Conservation (phyloP, 352 stramenopile genomes). For the Phytophthora fragariae region DNA sequence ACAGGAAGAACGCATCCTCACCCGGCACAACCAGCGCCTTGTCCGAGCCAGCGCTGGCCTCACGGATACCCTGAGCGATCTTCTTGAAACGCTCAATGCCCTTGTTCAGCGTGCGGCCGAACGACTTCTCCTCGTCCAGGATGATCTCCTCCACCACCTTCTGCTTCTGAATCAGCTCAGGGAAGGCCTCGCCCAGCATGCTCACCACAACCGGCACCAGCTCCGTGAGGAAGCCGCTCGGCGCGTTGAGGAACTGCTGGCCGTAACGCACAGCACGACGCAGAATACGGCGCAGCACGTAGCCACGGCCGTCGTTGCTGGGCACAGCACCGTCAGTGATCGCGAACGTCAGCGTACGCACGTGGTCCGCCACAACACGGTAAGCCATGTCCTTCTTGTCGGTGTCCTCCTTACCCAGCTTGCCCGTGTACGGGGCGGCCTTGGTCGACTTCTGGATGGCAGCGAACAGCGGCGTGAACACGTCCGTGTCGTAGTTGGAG, state of each 20-base stretch:
- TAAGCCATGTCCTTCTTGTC: conserved; percentile 91
- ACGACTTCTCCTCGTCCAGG: conserved; percentile 97
- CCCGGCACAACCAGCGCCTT: conserved; percentile 90
- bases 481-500: conserved; percentile 99
- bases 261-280: conserved; percentile 98
- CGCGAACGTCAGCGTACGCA: conserved; percentile 97
- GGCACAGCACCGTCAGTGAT: conserved; percentile 98
- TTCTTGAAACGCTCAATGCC: conserved; percentile 92
- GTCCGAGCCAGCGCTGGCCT: conserved; percentile 57
- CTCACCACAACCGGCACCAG: conserved; percentile 95
- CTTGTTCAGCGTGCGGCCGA: conserved; percentile 96
- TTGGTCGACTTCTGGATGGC: conserved; percentile 91
- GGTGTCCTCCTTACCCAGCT: conserved; percentile 92
- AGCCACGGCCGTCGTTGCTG: conserved; percentile 97
- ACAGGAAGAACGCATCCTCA: conserved; percentile 98
- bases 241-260: conserved; percentile 96
- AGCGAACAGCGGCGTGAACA: conserved; percentile 97
- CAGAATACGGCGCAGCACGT: conserved; percentile 98
- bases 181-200: conserved; percentile 95
- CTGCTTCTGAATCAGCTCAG: conserved; percentile 95
- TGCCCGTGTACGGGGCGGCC: conserved; percentile 79
- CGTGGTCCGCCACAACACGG: conserved; percentile 98
- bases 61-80: conserved; percentile 80
- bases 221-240: conserved; percentile 95
- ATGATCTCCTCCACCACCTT: conserved; percentile 94